Conservation (phyloP, 305 asterid species). For the Fraxinus paxiana region DNA sequence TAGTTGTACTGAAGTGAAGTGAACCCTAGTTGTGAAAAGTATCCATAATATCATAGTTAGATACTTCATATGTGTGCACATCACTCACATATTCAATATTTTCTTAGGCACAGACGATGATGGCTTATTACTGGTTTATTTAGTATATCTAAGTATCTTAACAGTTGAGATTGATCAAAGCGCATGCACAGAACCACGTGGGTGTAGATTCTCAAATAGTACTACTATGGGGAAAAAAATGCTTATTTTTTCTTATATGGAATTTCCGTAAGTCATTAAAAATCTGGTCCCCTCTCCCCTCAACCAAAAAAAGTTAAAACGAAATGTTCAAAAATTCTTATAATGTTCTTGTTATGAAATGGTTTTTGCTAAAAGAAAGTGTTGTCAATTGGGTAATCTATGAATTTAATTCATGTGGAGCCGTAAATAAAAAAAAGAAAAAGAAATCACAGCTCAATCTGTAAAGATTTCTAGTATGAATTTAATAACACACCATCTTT, state of each 20-base stretch:
- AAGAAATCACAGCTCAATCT: neutral
- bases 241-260: neutral
- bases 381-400: neutral
- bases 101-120: neutral
- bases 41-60: neutral
- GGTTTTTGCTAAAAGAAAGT: neutral
- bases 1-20: neutral
- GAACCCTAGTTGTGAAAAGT: neutral
- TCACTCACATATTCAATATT: neutral
- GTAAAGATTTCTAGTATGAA: neutral
- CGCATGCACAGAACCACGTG: neutral
- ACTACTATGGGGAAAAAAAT: neutral
- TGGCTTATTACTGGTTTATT: neutral
- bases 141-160: neutral
- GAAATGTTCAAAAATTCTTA: neutral
- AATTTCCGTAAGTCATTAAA: neutral
- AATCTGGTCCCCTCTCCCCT: neutral
- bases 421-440: neutral
- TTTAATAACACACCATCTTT: neutral
- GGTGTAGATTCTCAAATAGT: neutral
- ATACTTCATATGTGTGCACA: neutral
- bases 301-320: neutral
- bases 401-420: neutral
- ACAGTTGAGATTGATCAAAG: neutral
- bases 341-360: neutral